Conservation (phyloP, 257 asterid species). For the Solanum appendiculatum region DNA sequence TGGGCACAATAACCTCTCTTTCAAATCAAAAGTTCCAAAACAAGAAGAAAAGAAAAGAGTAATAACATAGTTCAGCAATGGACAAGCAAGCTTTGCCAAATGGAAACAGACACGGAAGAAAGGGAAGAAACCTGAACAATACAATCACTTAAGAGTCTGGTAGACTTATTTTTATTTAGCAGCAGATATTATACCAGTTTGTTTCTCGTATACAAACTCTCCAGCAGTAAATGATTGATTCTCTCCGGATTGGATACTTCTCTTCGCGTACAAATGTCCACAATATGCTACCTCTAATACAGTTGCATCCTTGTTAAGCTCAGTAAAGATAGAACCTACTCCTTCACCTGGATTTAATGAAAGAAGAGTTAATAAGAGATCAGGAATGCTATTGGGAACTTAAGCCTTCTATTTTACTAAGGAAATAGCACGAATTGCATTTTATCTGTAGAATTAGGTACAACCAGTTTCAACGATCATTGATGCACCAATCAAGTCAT, state of each 20-base stretch:
- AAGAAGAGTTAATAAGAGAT: background rate
- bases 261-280: slow-evolving; percentile 32
- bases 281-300: slow-evolving; percentile 68
- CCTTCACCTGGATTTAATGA: slow-evolving; percentile 58
- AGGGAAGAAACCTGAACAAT: background rate
- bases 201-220: slow-evolving; percentile 30
- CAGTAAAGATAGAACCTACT: slow-evolving; percentile 49
- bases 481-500: background rate
- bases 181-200: slow-evolving; percentile 19
- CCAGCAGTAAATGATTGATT: slow-evolving; percentile 34
- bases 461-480: background rate
- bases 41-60: background rate
- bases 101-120: background rate
- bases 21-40: background rate
- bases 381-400: background rate
- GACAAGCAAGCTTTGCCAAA: background rate
- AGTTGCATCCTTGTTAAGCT: slow-evolving; percentile 16
- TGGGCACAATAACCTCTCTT: background rate
- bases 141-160: background rate
- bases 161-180: background rate
- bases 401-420: background rate
- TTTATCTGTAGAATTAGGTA: background rate
- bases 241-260: slow-evolving; percentile 27
- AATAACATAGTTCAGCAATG: background rate
- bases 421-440: background rate